A percentile compares a stretch with the other conserved stretches of the same genome.
phyloP scores from a whole-genome alignment of 83 land plant species.

The Picea abies region DNA sequence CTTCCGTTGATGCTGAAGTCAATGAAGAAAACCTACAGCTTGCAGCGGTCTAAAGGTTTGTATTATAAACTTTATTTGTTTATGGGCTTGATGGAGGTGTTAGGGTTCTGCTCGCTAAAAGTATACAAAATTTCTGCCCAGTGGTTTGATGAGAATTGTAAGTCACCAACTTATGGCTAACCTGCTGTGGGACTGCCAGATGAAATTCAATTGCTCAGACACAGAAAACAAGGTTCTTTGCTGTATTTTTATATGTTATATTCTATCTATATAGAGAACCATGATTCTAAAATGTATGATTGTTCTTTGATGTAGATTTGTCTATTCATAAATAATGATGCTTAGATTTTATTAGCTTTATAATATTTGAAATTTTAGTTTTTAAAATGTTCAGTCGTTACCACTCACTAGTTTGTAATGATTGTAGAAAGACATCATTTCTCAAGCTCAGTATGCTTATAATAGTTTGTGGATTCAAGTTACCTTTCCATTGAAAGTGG shows the following conservation, averaged over 20 bases:
- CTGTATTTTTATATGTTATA: background rate
- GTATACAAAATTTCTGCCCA: background rate
- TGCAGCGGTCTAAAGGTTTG: background rate
- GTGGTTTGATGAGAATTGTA: background rate
- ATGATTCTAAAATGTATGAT: background rate
- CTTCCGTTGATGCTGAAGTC: background rate
- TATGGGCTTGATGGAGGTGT: background rate
- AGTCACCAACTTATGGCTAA: background rate
- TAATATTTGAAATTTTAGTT: background rate
- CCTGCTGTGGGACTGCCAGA: background rate
- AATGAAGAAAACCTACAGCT: background rate
- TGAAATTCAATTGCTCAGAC: background rate
- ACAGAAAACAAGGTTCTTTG: background rate
- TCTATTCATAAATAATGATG: background rate
- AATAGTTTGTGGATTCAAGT: background rate
- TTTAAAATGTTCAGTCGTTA: background rate
- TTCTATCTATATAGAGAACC: background rate
- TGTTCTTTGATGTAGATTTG: background rate
- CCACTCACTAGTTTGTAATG: background rate
- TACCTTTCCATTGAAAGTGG: background rate
- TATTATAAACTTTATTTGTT: background rate
- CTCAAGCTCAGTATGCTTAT: background rate
- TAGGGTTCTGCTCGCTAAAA: background rate
- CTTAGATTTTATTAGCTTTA: background rate
- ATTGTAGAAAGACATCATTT: background rate